Base-by-base conservation (phyloP, 257 asterid genomes). In the Oldenlandia corymbosa region DNA sequence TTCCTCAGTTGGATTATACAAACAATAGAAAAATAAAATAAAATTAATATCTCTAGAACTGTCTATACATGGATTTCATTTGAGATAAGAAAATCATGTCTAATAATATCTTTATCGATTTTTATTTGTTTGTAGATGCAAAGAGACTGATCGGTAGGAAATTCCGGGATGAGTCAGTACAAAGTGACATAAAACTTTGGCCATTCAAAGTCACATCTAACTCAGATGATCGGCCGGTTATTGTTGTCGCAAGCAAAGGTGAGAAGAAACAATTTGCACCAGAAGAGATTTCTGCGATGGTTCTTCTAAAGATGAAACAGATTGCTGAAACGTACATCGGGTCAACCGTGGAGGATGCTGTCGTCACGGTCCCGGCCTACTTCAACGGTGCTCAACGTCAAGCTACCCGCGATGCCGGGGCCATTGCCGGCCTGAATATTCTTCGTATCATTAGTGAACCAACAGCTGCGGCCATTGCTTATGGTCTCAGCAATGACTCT, bases 391-490 rank as follows among this genome's bases (percentile, higher is more conserved):
- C 95, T 23, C 95, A 86, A 58, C 87, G 95, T 43, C 95, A 86
- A 64, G 95, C 95, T 28, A 87, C 95, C 50, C 82, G 83, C 75
- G 95, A 87, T 74, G 95, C 95, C 43, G 95, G 95, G 28, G 92
- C 79, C 0, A 84, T 87, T 56, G 77, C 95, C 23, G 95, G 95
- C 1, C 81, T 87, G 65, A 87, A 87, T 61, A 88, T 86, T 36
- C 71, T 82, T 88, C 85, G 95, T 45, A 86, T 86, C 50, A 16
- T 45, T 8, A 45, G 10, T 5, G 23, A 45, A 18, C 50, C 50
- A 18, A 45, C 50, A 45, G 50, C 50, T 18, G 50, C 50, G 1
- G 50, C 50, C 50, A 45, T 45, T 17, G 50, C 50, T 16, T 45
- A 45, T 12, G 50, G 50, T 18, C 50, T 45, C 23, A 18, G 50